These are phyloP conservation scores for Sphaerulina musiva DNA, from an alignment of 2,329 filamentous ascomycete genomes.

Conservation along the genomic window DNA sequence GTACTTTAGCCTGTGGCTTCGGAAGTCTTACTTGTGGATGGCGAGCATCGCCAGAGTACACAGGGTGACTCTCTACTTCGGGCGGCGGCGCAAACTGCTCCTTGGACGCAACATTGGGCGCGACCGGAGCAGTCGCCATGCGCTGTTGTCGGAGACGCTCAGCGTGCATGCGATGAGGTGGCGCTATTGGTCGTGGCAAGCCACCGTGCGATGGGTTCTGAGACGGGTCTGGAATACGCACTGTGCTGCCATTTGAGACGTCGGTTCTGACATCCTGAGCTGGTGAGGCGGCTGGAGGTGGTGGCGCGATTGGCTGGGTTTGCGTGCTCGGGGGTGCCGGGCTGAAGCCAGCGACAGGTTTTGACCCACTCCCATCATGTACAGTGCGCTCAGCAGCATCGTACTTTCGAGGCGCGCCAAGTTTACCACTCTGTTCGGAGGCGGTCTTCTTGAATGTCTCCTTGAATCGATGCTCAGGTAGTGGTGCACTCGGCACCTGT, in stretches of 20 bases:
- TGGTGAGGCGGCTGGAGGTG: conserved; percentile 24
- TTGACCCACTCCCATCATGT: conserved; percentile 28
- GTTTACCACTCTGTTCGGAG: conserved; percentile 19
- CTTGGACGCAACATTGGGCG: conserved; percentile 19
- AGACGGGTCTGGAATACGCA: conserved; percentile 32
- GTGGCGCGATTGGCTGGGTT: conserved; percentile 30
- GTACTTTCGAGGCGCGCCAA: conserved; percentile 28
- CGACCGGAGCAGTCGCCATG: conserved; percentile 20
- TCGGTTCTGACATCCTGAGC: conserved; percentile 23
- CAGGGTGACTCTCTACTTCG: conserved; percentile 66
- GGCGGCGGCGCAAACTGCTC: conserved; percentile 55
- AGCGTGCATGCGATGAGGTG: conserved; percentile 16
- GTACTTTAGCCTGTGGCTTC: conserved; percentile 66
- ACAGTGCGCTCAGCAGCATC: conserved; percentile 27
- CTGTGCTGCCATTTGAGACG: conserved; percentile 16
- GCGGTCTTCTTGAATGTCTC: conserved; percentile 36
- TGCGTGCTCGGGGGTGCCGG: conserved; percentile 32
- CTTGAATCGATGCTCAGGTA: conserved; percentile 22
- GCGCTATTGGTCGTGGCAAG: conserved; percentile 24
- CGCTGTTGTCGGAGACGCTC: conserved; percentile 11
- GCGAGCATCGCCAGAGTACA: conserved; percentile 58
- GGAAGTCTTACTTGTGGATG: conserved; percentile 66
- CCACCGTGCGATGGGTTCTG: conserved; percentile 29
- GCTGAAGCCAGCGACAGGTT: conserved; percentile 19
- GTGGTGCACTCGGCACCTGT: conserved; percentile 6